Percentiles rank a stretch among this genome's conserved stretches.
These are phyloP conservation scores for Plasmodium sp. DNA, from an alignment of 169 alveolate species.

Conservation along the genomic window DNA sequence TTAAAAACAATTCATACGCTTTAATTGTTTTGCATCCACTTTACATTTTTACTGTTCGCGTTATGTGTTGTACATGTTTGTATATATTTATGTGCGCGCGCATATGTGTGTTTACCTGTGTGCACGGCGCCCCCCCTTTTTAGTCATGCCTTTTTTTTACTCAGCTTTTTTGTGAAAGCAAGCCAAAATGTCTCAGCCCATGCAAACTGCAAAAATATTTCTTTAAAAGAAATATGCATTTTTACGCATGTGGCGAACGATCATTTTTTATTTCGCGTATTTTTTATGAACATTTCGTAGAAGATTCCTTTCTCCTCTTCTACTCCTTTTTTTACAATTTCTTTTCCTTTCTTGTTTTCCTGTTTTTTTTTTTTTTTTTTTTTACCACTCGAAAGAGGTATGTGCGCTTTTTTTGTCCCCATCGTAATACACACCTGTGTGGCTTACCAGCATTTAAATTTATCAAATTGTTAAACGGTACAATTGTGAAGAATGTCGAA, in stretches of 20 bases:
- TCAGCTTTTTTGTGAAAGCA: background rate
- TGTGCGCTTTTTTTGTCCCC: background rate
- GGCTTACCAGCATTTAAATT: slow-evolving; percentile 5
- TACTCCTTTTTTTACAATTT: background rate
- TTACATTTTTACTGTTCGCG: background rate
- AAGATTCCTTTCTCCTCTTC: background rate
- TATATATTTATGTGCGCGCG: background rate
- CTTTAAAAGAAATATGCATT: slow-evolving; percentile 31
- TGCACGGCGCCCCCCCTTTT: background rate
- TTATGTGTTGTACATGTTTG: background rate
- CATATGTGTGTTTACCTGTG: background rate
- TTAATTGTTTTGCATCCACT: slow-evolving; percentile 15
- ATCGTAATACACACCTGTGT: background rate
- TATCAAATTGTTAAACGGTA: slow-evolving; percentile 5
- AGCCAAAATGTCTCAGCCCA: slow-evolving; percentile 5
- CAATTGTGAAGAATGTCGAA: background rate
- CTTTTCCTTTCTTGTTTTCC: background rate
- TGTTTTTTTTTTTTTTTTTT: background rate
- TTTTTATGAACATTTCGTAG: background rate
- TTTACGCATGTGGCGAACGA: background rate
- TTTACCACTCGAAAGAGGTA: background rate
- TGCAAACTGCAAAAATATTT: slow-evolving; percentile 1
- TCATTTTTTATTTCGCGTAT: background rate
- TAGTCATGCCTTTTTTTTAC: background rate
- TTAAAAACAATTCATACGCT: slow-evolving; percentile 24